Percentiles rank a stretch among this genome's conserved stretches.
Conservation (phyloP, 306 rosid genomes). For the Lotus japonicus region DNA sequence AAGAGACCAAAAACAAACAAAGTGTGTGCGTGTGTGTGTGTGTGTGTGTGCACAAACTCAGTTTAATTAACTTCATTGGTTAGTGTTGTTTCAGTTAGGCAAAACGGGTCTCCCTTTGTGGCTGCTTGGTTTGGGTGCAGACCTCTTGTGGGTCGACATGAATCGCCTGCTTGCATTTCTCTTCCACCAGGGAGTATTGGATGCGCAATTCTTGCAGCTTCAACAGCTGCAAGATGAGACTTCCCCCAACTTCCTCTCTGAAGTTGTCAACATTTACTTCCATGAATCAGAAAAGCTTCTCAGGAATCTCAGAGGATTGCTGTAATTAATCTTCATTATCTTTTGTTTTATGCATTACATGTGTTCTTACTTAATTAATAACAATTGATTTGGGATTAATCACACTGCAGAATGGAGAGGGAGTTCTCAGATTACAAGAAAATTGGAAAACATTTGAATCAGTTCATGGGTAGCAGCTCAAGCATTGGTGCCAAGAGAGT, state of each 20-base stretch:
- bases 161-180: constrained; percentile 77
- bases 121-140: constrained; percentile 75
- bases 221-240: constrained; percentile 81
- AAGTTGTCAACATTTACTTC: constrained; percentile 76
- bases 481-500: constrained; percentile 95
- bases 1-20: too few relatives aligned
- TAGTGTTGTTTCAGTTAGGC: constrained; percentile 35
- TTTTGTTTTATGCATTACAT: too few relatives aligned
- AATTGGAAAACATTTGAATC: constrained; percentile 76
- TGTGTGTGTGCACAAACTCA: too few relatives aligned
- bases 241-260: constrained; percentile 72
- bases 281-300: constrained; percentile 78
- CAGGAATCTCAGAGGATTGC: constrained; percentile 49
- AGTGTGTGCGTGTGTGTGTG: too few relatives aligned
- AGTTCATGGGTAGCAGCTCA: constrained; percentile 86
- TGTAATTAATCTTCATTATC: constrained; percentile 26
- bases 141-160: constrained; percentile 83
- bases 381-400: not conserved
- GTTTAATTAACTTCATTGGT: too few relatives aligned
- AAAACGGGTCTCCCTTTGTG: constrained; percentile 94
- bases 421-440: constrained; percentile 64
- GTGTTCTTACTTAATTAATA: too few relatives aligned
- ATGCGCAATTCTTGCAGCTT: constrained; percentile 79
- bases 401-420: constrained; percentile 43
- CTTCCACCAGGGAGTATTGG: constrained; percentile 84